phyloP scores from a whole-genome alignment of 1,284 basidiomycete species.

The Ganoderma multipileum region DNA sequence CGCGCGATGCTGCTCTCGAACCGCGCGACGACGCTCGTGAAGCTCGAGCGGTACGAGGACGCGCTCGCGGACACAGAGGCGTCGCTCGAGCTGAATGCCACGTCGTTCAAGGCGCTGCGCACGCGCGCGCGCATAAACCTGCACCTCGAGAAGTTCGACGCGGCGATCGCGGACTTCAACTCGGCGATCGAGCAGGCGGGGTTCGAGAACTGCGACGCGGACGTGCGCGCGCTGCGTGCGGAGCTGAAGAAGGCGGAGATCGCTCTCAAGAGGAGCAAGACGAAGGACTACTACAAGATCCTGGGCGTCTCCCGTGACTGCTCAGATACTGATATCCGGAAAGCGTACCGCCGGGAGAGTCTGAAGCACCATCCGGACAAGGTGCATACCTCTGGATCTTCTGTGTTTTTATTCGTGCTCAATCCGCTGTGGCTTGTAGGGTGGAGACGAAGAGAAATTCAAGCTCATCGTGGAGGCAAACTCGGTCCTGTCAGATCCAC shows the following conservation, averaged over 20 bases:
- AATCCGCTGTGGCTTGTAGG: conserved; percentile 45
- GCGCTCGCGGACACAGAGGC: conserved; percentile 76
- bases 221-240: conserved; percentile 64
- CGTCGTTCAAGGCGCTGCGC: conserved; percentile 85
- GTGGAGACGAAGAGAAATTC: conserved; percentile 87
- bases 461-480: conserved; percentile 83
- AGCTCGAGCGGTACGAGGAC: conserved; percentile 69
- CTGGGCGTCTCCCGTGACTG: conserved; percentile 67
- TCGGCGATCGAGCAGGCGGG: conserved; percentile 74
- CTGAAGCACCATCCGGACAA: conserved; percentile 88
- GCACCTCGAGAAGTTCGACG: conserved; percentile 78
- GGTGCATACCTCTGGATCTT: conserved; percentile 25
- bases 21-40: conserved; percentile 82
- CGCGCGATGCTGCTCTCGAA: conserved; percentile 85
- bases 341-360: conserved; percentile 78
- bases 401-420: background rate
- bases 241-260: conserved; percentile 83
- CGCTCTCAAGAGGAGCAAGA: conserved; percentile 82
- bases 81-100: conserved; percentile 68
- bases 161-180: conserved; percentile 80
- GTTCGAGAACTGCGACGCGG: conserved; percentile 64
- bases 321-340: conserved; percentile 77
- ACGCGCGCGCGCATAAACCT: conserved; percentile 84
- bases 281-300: conserved; percentile 87
- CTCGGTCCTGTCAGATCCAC: conserved; percentile 76